Base-by-base conservation (phyloP, 2,329 filamentous ascomycete genomes). In the Coniochaeta pulveracea region DNA sequence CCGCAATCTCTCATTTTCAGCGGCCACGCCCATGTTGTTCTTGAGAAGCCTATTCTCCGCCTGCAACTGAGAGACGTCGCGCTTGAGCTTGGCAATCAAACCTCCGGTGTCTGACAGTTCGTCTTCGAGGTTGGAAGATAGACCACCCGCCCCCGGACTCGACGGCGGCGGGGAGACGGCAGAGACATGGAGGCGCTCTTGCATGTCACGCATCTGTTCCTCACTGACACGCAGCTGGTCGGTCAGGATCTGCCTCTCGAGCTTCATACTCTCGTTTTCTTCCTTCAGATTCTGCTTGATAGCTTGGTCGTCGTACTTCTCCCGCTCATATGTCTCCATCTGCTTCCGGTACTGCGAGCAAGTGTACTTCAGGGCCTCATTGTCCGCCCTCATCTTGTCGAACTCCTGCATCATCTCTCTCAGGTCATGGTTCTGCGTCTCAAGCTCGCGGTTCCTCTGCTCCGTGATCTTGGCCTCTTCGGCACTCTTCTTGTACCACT, bases 381-480 rank as follows among this genome's bases (percentile, higher is more conserved):
- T 33, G 15, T 48, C 44, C 31, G 41, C 27, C 27, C 41, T 26
- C 10, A 43, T 27, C 25, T 40, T 38, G 21, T 50, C 41, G 29
- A 56, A 51, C 23, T 54, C 45, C 23, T 51, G 46, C 22, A 58
- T 52, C 26, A 51, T 48, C 40, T 56, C 51, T 34, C 56, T 42
- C n/a, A 55, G 43, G 35, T 52, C 50, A 31, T 54, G 53, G 3
- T 52, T 69, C 44, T 70, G 64, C 10, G 62, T 61, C 46, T 75
- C 70, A 10, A 79, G 60, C 52, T 79, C 78, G 49, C 75, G 70
- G 49, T 72, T 70, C 47, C 72, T 71, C 36, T 74, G 63, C 35
- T 77, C 74, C 6, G 69, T 70, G 35, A 64, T 72, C 42, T 79
- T 79, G 39, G 74, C 73, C 44, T 74, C 76, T 48, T 73, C 74